phyloP scores from a whole-genome alignment of 768 basidiomycete species.

The Termitomyces sp. region DNA sequence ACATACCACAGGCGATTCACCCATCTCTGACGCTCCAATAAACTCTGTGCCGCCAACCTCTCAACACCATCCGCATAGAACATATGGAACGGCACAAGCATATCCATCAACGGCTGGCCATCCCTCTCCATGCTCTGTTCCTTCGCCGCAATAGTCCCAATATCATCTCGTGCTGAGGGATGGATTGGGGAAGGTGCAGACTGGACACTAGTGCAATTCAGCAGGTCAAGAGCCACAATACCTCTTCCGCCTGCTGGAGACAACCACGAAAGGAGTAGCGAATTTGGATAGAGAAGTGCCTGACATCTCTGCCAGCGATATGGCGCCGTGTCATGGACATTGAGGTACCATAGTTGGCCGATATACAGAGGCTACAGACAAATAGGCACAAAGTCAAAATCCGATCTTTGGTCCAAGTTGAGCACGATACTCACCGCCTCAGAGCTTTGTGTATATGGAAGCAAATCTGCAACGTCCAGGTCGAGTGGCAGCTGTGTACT shows the following conservation, averaged over 20 bases:
- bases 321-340: conserved; percentile 79
- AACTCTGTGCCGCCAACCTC: conserved; percentile 82
- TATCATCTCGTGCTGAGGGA: conserved; percentile 76
- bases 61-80: conserved; percentile 88
- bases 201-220: conserved; percentile 84
- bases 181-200: conserved; percentile 79
- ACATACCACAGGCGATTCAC: conserved; percentile 84
- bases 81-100: conserved; percentile 87
- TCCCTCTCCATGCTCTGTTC: conserved; percentile 47
- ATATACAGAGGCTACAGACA: conserved; percentile 73
- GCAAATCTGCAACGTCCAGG: conserved; percentile 40
- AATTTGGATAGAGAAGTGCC: conserved; percentile 77
- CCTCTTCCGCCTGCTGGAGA: conserved; percentile 79
- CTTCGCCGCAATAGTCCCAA: conserved; percentile 79
- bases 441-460: conserved; percentile 41
- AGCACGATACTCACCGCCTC: conserved; percentile 35
- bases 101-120: conserved; percentile 54
- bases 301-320: conserved; percentile 81
- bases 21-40: conserved; percentile 85
- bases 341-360: conserved; percentile 87
- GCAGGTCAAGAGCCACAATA: conserved; percentile 78
- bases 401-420: no score
- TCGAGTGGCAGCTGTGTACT: conserved; percentile 33
- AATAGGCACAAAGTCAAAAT: conserved; percentile 15
- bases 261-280: conserved; percentile 84